A percentile compares a stretch with the other conserved stretches of the same genome.
Conservation (phyloP, 768 basidiomycete species). For the Mycena filopes region DNA sequence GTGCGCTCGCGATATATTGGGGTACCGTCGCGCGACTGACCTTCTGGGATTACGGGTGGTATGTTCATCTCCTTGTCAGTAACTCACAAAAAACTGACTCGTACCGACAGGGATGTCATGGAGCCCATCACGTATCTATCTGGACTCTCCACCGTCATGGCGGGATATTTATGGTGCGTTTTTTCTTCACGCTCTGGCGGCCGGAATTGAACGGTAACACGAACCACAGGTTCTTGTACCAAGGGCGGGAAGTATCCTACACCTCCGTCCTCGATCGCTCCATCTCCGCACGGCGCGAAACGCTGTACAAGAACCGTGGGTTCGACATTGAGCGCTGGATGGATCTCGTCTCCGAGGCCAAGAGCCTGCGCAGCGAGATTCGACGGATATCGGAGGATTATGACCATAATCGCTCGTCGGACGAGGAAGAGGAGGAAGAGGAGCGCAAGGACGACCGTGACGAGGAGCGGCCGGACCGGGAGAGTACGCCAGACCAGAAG, state of each 20-base stretch:
- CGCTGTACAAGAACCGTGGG: slow-evolving; percentile 65
- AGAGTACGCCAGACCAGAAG: slow-evolving; percentile 5
- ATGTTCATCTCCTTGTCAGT: slow-evolving; percentile 3
- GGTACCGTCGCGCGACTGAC: slow-evolving; percentile 70
- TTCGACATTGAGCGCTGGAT: slow-evolving; percentile 71
- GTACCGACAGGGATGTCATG: slow-evolving; percentile 64
- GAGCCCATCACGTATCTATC: slow-evolving; percentile 78
- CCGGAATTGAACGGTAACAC: background rate
- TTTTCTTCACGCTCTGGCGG: background rate
- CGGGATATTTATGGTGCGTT: slow-evolving; percentile 67
- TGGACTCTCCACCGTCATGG: slow-evolving; percentile 67
- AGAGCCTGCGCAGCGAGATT: slow-evolving; percentile 62
- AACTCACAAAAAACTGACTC: too few species aligned
- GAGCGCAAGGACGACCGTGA: slow-evolving; percentile 48
- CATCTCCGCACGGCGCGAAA: slow-evolving; percentile 65
- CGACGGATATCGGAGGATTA: slow-evolving; percentile 70
- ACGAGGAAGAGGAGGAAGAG: slow-evolving; percentile 18
- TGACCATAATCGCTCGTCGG: slow-evolving; percentile 43
- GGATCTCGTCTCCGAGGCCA: slow-evolving; percentile 63
- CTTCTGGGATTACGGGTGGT: slow-evolving; percentile 71
- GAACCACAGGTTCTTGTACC: slow-evolving; percentile 62
- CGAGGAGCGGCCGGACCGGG: slow-evolving; percentile 32
- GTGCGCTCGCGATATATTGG: slow-evolving; percentile 72
- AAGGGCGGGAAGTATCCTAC: slow-evolving; percentile 73
- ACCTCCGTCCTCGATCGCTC: slow-evolving; percentile 69